A percentile compares a stretch with the other conserved stretches of the same genome.
These are phyloP conservation scores for Halteria grandinella DNA, from an alignment of 73 alveolate genomes.

Conservation along the genomic window DNA sequence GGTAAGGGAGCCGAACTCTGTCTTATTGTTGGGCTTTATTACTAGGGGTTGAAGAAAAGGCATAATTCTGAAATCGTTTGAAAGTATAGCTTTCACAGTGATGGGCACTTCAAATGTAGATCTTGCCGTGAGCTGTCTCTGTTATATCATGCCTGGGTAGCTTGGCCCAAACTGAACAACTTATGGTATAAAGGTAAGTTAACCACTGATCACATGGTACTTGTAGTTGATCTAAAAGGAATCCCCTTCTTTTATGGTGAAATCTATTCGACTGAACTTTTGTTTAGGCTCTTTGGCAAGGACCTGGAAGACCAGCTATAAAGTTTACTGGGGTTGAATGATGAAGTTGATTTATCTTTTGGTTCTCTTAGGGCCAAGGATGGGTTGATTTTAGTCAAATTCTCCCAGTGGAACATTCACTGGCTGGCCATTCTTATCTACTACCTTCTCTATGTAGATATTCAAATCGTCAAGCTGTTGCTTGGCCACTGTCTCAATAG, in stretches of 20 bases:
- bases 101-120: constrained; percentile 46
- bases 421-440: constrained; percentile 17
- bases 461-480: constrained; percentile 6
- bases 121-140: constrained; percentile 23
- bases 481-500: constrained; percentile 8
- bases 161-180: background rate
- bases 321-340: constrained; percentile 12
- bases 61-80: constrained; percentile 28
- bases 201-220: constrained; percentile 3
- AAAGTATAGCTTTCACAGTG: background rate
- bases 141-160: background rate
- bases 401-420: background rate
- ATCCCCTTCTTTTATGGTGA: constrained; percentile 5
- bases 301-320: background rate
- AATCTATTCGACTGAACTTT: constrained; percentile 1
- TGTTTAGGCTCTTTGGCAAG: constrained; percentile 2
- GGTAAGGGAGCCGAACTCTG: constrained; percentile 11
- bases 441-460: constrained; percentile 1
- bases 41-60: background rate
- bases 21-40: constrained; percentile 25
- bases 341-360: constrained; percentile 17
- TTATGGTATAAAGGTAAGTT: constrained; percentile 18
- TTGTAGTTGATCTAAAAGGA: constrained; percentile 2
- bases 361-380: constrained; percentile 3
- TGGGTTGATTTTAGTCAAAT: background rate